A percentile compares a stretch with the other conserved stretches of the same genome.
Conservation (phyloP, 23 red algal species). For the Gracilaria domingensis region DNA sequence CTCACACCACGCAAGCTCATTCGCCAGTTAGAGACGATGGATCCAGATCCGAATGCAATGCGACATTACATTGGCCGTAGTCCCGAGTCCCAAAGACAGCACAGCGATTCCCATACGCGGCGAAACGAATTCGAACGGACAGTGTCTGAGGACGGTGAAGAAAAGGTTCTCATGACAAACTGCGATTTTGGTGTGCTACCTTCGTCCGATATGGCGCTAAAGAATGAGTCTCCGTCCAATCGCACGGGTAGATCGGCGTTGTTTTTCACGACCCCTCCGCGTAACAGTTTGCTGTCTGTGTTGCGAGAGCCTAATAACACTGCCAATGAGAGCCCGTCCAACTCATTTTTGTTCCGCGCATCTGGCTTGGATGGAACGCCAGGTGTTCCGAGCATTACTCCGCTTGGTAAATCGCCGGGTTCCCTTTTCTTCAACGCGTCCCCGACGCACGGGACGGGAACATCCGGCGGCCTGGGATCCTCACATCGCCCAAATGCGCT, state of each 20-base stretch:
- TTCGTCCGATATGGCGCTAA: constrained; percentile 27
- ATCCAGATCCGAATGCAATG: not conserved
- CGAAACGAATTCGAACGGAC: constrained; percentile 17
- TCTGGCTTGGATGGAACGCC: constrained; percentile 41
- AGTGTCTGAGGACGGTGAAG: constrained; percentile 25
- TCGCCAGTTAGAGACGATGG: constrained; percentile 23
- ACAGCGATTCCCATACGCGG: not conserved
- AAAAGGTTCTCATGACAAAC: not conserved
- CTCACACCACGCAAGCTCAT: constrained; percentile 33
- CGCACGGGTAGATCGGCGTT: constrained; percentile 20
- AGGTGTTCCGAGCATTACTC: constrained; percentile 46
- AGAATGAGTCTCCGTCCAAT: constrained; percentile 37
- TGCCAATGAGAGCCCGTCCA: constrained; percentile 49
- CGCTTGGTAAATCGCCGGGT: constrained; percentile 63
- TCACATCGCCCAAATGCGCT: constrained; percentile 46
- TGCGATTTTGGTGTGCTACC: constrained; percentile 11
- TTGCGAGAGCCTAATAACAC: constrained; percentile 35
- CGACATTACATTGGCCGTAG: constrained; percentile 12
- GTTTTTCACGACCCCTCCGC: constrained; percentile 53
- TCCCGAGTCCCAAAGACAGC: constrained; percentile 3
- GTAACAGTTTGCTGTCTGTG: constrained; percentile 30
- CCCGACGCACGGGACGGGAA: constrained; percentile 14
- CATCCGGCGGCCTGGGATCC: constrained; percentile 11
- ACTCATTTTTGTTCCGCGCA: constrained; percentile 45
- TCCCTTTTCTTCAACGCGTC: constrained; percentile 53